These are phyloP conservation scores for Globisporangium paddicum DNA, from an alignment of 352 stramenopile genomes.

Conservation along the genomic window DNA sequence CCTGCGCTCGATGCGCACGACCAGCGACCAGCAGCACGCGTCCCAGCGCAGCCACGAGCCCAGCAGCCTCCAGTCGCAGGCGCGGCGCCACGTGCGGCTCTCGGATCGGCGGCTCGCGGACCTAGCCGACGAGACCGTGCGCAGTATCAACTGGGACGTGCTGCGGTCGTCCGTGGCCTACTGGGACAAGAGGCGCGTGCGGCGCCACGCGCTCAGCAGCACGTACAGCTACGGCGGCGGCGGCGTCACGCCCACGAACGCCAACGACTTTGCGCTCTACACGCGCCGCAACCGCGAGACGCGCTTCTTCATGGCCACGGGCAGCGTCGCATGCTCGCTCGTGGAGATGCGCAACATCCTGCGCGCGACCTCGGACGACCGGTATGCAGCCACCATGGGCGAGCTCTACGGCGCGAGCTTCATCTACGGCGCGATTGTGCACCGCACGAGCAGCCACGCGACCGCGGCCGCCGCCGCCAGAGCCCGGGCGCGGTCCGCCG, in stretches of 20 bases:
- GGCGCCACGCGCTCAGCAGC: neutral
- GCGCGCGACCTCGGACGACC: slow-evolving; percentile 23
- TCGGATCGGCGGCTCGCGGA: slow-evolving; percentile 39
- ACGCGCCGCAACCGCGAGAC: slow-evolving; percentile 20
- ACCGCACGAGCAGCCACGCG: slow-evolving; percentile 21
- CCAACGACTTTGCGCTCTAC: slow-evolving; percentile 18
- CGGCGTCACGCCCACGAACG: too few relatives aligned
- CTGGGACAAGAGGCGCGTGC: slow-evolving; percentile 17
- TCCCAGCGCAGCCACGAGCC: neutral
- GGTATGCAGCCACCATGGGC: slow-evolving; percentile 34
- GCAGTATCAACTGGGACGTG: slow-evolving; percentile 24
- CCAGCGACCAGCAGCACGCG: neutral
- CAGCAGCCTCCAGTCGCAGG: neutral
- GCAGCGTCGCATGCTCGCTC: slow-evolving; percentile 31
- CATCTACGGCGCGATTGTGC: slow-evolving; percentile 44
- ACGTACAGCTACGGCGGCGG: neutral
- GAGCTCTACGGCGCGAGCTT: slow-evolving; percentile 39
- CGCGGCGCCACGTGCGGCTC: slow-evolving; percentile 36
- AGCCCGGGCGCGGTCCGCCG: neutral
- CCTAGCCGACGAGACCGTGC: slow-evolving; percentile 22
- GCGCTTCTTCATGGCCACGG: slow-evolving; percentile 25
- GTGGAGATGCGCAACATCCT: slow-evolving; percentile 35
- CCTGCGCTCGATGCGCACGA: neutral
- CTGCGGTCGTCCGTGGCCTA: slow-evolving; percentile 16
- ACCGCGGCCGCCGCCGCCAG: slow-evolving; percentile 3